Evolutionary conservation across 352 stramenopile species (phyloP), one percentile per base, ranked within the genome.

Genomic region (Pythium biforme): DNA sequence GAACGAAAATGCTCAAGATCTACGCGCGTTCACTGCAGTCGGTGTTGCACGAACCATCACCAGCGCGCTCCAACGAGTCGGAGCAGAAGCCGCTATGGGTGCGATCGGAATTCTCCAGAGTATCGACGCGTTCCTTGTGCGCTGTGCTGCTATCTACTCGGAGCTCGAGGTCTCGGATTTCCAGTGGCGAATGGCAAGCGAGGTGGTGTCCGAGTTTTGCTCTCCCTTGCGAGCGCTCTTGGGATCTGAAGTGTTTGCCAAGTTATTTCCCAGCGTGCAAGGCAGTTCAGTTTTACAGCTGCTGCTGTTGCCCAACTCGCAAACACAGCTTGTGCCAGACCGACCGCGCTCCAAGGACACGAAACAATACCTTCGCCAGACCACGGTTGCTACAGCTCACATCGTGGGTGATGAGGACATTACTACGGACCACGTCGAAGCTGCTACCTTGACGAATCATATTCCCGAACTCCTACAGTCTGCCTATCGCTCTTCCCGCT

Each of bases 91-190:
- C 15, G 84, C 73, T 11, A 55, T 75, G 6, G 55, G 67, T 12
- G 77, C 83, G 33, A 50, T 55, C 8, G 54, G 59, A 1, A 64
- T 90, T 11, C 58, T 92, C 0, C 74, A 62, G 23, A 74, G 62
- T 14, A 67, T 90, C 45, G 87, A 90, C 59, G 62, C 59, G 17
- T 92, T 92, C 51, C 63, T 92, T 9, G 74, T 77, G 22, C 76
- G 78, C 12, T 92, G 83, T 66, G 83, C 77, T 45, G 70, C 77
- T 14, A 81, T 90, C 11, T 92, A 92, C 57, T 75, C 80, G 2
- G 77, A 89, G 58, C 63, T 92, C 22, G 81, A 92, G 64, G 78
- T 89, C 6, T 87, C 79, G 3, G 86, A 92, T 55, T 90, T 89
- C 66, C 83, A 92, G 52, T 92, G 83, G 83, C 68, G 77, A 33